These are phyloP conservation scores for Boletus reticulatus DNA, from an alignment of 768 basidiomycete genomes.

Conservation along the genomic window DNA sequence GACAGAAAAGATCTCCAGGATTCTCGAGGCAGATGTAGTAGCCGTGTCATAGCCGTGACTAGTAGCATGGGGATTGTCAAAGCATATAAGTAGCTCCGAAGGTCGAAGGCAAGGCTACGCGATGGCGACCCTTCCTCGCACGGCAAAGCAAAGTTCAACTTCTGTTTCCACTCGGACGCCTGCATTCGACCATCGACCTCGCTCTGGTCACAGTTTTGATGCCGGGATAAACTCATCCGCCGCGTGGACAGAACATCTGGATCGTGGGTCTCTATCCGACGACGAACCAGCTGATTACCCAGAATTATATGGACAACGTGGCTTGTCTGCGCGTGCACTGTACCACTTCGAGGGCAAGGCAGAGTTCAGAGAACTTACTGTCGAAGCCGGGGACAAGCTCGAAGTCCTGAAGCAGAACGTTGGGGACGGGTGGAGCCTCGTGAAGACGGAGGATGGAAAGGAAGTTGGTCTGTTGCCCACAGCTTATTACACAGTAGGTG, in stretches of 20 bases:
- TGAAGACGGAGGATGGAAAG: slow-evolving; percentile 53
- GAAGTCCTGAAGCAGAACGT: slow-evolving; percentile 70
- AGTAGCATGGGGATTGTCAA: too few species aligned
- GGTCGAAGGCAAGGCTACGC: neutral
- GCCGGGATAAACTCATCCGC: slow-evolving; percentile 74
- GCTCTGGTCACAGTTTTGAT: slow-evolving; percentile 53
- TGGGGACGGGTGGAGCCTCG: slow-evolving; percentile 81
- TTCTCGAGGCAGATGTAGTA: neutral
- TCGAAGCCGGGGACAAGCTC: slow-evolving; percentile 68
- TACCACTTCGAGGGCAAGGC: slow-evolving; percentile 74
- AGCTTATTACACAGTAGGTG: slow-evolving; percentile 68
- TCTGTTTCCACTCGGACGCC: slow-evolving; percentile 5
- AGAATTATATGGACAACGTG: slow-evolving; percentile 33
- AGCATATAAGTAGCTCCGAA: neutral
- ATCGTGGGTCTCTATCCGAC: slow-evolving; percentile 48
- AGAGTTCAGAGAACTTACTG: slow-evolving; percentile 68
- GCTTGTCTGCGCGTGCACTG: slow-evolving; percentile 61
- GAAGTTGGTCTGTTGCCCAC: slow-evolving; percentile 62
- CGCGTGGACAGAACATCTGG: slow-evolving; percentile 71
- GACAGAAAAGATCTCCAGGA: neutral
- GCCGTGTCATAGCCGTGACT: too few species aligned
- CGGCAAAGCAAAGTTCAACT: slow-evolving; percentile 26
- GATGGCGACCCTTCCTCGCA: slow-evolving; percentile 39
- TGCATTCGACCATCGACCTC: slow-evolving; percentile 27
- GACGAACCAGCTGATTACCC: slow-evolving; percentile 42